A percentile compares a stretch with the other conserved stretches of the same genome.
Conservation (phyloP, 176 grass and related monocot genomes). For the Aechmea fasciata region DNA sequence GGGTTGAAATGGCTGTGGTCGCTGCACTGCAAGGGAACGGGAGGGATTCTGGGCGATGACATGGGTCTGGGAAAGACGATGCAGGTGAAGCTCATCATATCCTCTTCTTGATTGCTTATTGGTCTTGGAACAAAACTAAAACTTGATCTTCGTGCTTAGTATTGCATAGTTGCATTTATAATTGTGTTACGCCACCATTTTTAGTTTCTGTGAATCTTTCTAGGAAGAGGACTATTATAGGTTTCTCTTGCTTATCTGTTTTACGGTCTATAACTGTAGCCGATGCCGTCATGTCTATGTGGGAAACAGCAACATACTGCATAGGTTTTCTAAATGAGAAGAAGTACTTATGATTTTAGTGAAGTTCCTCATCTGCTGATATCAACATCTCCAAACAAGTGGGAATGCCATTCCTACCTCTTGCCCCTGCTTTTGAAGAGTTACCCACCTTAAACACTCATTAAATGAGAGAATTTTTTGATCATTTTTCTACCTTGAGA, state of each 20-base stretch:
- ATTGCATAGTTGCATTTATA: neutral
- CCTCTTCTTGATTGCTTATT: neutral
- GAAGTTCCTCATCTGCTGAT: no score
- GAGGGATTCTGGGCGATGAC: conserved; percentile 89
- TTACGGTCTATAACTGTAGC: neutral
- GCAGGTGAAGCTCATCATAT: conserved; percentile 36
- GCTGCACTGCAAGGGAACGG: conserved; percentile 49
- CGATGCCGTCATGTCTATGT: no score
- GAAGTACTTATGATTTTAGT: no score
- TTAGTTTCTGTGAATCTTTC: neutral
- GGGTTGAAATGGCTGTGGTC: conserved; percentile 80
- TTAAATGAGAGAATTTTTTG: no score
- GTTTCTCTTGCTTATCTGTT: neutral
- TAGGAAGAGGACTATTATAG: neutral
- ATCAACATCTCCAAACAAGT: no score
- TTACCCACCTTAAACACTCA: no score
- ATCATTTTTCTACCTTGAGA: no score
- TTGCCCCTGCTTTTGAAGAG: no score
- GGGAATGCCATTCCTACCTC: no score
- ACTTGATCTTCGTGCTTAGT: neutral
- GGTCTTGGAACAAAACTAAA: neutral
- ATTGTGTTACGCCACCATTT: neutral
- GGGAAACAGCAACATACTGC: no score
- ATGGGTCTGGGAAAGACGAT: conserved; percentile 97
- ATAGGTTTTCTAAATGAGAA: no score